Percentiles rank a stretch among this genome's conserved stretches.
phyloP scores from a whole-genome alignment of 352 stramenopile genomes.

The Pseudoperonospora humuli region DNA sequence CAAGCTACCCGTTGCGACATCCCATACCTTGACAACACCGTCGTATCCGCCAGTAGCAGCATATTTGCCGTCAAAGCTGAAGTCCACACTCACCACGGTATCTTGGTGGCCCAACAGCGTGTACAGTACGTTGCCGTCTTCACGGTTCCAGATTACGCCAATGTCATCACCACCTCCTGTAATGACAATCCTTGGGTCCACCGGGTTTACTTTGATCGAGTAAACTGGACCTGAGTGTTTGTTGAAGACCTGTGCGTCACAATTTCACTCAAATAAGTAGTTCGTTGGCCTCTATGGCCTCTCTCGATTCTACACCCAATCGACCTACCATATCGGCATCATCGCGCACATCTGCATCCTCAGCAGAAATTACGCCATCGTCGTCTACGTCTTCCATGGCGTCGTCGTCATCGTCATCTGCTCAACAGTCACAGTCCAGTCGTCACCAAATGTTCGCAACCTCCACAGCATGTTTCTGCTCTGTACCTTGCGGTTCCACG shows the following conservation, averaged over 20 bases:
- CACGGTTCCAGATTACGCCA: conserved; percentile 81
- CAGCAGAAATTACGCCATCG: conserved; percentile 51
- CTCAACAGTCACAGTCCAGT: neutral
- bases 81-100: conserved; percentile 76
- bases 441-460: neutral
- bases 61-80: conserved; percentile 85
- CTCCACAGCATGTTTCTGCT: neutral
- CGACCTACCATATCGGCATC: conserved; percentile 53
- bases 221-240: conserved; percentile 77
- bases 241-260: conserved; percentile 54
- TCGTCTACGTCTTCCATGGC: conserved; percentile 57
- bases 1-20: conserved; percentile 70
- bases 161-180: conserved; percentile 81
- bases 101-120: conserved; percentile 73
- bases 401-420: conserved; percentile 62
- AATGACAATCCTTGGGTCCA: conserved; percentile 73
- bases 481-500: conserved; percentile 60
- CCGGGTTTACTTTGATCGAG: conserved; percentile 70
- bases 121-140: conserved; percentile 72
- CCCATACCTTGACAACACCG: conserved; percentile 85
- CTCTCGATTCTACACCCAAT: neutral
- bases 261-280: conserved; percentile 1
- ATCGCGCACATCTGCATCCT: conserved; percentile 66
- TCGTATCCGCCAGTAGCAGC: conserved; percentile 83
- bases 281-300: neutral